A percentile compares a stretch with the other conserved stretches of the same genome.
phyloP scores from a whole-genome alignment of 2,329 filamentous ascomycete genomes.

The Microsporum audouinii region DNA sequence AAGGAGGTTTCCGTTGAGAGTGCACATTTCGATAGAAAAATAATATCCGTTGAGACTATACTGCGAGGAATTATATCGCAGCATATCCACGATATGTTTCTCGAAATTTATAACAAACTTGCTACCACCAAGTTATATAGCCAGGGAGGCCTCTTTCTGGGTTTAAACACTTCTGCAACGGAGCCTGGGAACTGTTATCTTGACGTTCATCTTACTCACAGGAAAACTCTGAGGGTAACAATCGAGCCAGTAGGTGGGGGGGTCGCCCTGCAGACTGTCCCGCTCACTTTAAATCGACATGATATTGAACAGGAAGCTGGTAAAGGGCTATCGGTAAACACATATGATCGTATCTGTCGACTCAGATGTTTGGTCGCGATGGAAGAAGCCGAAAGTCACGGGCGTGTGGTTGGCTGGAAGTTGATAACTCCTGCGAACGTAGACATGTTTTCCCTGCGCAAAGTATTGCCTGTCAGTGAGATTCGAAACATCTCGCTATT shows the following conservation, averaged over 20 bases:
- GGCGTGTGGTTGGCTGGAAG: slow-evolving; percentile 27
- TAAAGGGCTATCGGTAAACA: slow-evolving; percentile 33
- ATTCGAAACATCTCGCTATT: slow-evolving; percentile 62
- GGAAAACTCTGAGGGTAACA: slow-evolving; percentile 48
- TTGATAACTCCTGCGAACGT: slow-evolving; percentile 25
- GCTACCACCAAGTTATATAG: slow-evolving; percentile 50
- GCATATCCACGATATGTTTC: slow-evolving; percentile 62
- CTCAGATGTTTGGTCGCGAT: slow-evolving; percentile 31
- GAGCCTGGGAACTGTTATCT: slow-evolving; percentile 59
- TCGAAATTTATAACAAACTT: slow-evolving; percentile 53
- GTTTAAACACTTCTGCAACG: slow-evolving; percentile 45
- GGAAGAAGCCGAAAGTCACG: slow-evolving; percentile 30
- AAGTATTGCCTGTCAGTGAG: slow-evolving; percentile 52
- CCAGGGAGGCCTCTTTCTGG: slow-evolving; percentile 47
- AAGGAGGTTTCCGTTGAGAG: slow-evolving; percentile 59
- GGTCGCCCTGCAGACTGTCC: slow-evolving; percentile 58
- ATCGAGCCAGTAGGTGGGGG: slow-evolving; percentile 71
- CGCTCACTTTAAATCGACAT: slow-evolving; percentile 43
- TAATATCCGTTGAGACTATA: slow-evolving; percentile 62
- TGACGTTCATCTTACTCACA: slow-evolving; percentile 56
- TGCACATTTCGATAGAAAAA: slow-evolving; percentile 54
- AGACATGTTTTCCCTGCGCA: slow-evolving; percentile 38
- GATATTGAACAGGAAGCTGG: slow-evolving; percentile 55
- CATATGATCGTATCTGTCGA: slow-evolving; percentile 28
- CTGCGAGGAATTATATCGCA: slow-evolving; percentile 62